phyloP scores from a whole-genome alignment of 371 early-diverging fungal species.

The Syncephalastrum sp. region DNA sequence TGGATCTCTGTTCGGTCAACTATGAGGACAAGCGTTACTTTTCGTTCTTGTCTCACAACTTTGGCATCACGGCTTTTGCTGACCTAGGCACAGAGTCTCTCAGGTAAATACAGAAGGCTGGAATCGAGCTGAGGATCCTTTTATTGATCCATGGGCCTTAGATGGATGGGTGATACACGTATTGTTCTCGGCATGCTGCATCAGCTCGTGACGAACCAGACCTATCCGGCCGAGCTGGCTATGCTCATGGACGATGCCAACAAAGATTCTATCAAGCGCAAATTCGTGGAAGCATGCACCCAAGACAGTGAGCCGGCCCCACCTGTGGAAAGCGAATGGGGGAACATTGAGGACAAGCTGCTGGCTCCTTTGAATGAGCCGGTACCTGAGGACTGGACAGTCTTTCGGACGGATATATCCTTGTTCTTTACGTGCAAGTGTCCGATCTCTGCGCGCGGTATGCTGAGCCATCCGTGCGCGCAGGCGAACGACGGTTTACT shows the following conservation, averaged over 20 bases:
- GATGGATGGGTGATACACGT: constrained; percentile 65
- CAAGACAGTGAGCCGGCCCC: constrained; percentile 1
- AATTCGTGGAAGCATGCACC: constrained; percentile 12
- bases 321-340: background rate
- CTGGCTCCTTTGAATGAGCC: constrained; percentile 32
- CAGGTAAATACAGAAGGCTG: constrained; percentile 21
- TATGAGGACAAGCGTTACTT: constrained; percentile 52
- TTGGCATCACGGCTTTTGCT: constrained; percentile 61
- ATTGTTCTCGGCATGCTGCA: constrained; percentile 50
- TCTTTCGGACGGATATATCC: constrained; percentile 41
- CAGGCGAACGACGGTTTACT: constrained; percentile 58
- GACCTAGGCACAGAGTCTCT: constrained; percentile 62
- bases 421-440: constrained; percentile 55
- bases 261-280: constrained; percentile 39
- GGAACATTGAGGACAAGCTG: constrained; percentile 25
- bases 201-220: constrained; percentile 43
- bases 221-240: constrained; percentile 46
- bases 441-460: constrained; percentile 53
- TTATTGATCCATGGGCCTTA: constrained; percentile 1
- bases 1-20: constrained; percentile 62
- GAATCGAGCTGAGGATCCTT: background rate
- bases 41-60: constrained; percentile 63
- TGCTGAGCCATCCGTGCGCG: constrained; percentile 56
- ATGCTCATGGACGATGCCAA: constrained; percentile 49
- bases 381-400: constrained; percentile 53